Conservation (phyloP, 371 early-diverging fungal genomes). For the Apophysomyces sp. region DNA sequence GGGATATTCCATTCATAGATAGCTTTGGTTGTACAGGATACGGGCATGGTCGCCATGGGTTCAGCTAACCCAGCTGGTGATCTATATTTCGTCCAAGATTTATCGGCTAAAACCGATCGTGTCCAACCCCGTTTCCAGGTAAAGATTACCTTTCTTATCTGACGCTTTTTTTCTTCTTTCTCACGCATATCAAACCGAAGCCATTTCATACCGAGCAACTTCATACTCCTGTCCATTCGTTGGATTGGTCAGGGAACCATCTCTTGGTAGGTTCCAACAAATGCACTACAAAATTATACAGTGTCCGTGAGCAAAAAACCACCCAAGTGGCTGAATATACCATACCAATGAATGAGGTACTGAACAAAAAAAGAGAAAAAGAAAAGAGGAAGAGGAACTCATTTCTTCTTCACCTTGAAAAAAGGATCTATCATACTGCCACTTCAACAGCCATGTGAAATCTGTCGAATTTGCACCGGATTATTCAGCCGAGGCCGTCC, state of each 20-base stretch:
- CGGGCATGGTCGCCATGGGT: slow-evolving; percentile 23
- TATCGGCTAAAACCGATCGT: slow-evolving; percentile 5
- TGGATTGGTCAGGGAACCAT: slow-evolving; percentile 32
- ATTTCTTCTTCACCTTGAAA: background rate
- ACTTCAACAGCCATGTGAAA: slow-evolving; percentile 24
- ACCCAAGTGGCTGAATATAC: slow-evolving; percentile 21
- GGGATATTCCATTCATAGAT: background rate
- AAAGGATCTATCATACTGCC: slow-evolving; percentile 6
- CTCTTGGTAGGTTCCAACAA: slow-evolving; percentile 26
- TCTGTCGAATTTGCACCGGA: slow-evolving; percentile 23
- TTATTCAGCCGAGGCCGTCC: slow-evolving; percentile 8
- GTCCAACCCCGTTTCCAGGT: slow-evolving; percentile 20
- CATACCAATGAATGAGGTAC: slow-evolving; percentile 3
- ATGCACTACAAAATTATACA: slow-evolving; percentile 15
- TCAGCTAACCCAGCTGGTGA: slow-evolving; percentile 19
- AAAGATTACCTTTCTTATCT: background rate
- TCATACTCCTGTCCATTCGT: slow-evolving; percentile 25
- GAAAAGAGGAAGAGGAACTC: slow-evolving; percentile 8
- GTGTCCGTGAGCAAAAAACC: slow-evolving; percentile 8
- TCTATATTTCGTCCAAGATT: slow-evolving; percentile 34
- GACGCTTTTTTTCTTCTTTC: background rate
- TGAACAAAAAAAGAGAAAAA: too few relatives aligned
- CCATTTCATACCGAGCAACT: slow-evolving; percentile 18
- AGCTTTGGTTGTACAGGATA: slow-evolving; percentile 4
- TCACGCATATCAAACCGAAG: background rate